phyloP scores from a whole-genome alignment of 176 grass and related monocot genomes.

The Eragrostis curvula region DNA sequence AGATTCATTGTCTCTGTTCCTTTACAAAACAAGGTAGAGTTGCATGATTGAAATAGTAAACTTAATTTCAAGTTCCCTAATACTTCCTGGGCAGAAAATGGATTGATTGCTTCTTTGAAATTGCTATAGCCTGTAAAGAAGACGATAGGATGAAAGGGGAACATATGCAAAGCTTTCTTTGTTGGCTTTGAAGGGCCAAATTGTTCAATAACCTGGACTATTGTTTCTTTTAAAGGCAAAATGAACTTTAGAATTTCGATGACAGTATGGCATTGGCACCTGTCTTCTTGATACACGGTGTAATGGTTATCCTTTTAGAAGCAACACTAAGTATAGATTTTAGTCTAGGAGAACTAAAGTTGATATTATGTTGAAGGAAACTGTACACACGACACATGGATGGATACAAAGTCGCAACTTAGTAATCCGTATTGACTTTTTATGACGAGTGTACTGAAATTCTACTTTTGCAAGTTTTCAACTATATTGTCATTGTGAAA shows the following conservation, averaged over 20 bases:
- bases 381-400: background rate
- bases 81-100: background rate
- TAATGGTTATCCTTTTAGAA: background rate
- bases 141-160: background rate
- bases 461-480: slow-evolving; percentile 11
- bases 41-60: background rate
- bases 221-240: background rate
- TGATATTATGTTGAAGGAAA: background rate
- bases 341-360: background rate
- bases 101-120: background rate
- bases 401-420: background rate
- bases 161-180: background rate
- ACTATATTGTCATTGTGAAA: background rate
- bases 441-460: slow-evolving; percentile 23
- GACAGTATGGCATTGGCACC: background rate
- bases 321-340: background rate
- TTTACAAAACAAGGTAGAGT: background rate
- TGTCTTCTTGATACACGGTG: background rate
- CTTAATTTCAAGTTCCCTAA: background rate
- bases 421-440: background rate
- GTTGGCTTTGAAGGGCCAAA: background rate
- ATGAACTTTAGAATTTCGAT: background rate
- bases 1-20: background rate
- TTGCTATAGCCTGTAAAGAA: no score
- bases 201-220: background rate